A percentile compares a stretch with the other conserved stretches of the same genome.
Conservation (phyloP, 768 basidiomycete genomes). For the Kwoniella dejecticola region DNA sequence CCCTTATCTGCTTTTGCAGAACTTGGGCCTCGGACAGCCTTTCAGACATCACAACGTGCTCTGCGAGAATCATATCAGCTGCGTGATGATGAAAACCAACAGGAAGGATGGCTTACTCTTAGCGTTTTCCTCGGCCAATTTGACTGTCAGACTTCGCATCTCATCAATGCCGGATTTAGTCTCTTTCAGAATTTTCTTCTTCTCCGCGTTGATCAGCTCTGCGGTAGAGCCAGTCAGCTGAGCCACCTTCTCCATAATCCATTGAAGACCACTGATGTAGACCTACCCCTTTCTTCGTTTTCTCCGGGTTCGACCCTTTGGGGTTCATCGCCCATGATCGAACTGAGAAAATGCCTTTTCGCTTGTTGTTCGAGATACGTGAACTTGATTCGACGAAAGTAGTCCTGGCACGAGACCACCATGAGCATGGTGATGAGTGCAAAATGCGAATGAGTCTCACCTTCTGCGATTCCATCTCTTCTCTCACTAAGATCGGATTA, state of each 20-base stretch:
- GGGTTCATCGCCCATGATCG: conserved; percentile 81
- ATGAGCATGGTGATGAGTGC: too few relatives aligned
- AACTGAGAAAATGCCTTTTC: conserved; percentile 82
- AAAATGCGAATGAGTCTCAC: conserved; percentile 29
- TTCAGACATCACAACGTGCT: conserved; percentile 28
- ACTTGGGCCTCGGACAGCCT: conserved; percentile 40
- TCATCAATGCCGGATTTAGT: conserved; percentile 68
- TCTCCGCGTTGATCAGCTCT: conserved; percentile 66
- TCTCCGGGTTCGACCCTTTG: conserved; percentile 77
- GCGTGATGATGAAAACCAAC: not conserved
- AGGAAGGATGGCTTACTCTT: conserved; percentile 33
- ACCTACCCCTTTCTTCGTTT: conserved; percentile 63
- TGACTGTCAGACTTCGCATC: conserved; percentile 62
- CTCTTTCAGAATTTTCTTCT: conserved; percentile 69
- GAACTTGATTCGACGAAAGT: conserved; percentile 66
- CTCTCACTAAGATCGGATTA: conserved; percentile 43
- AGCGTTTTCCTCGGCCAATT: conserved; percentile 63
- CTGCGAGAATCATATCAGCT: conserved; percentile 27
- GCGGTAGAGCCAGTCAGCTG: not conserved
- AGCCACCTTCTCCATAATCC: not conserved
- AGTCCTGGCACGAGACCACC: too few relatives aligned
- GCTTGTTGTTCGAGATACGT: conserved; percentile 88
- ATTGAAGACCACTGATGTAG: not conserved
- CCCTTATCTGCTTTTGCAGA: conserved; percentile 65
- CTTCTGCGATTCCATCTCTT: conserved; percentile 49